Conservation (phyloP, 2,329 filamentous ascomycete species). For the Periconia digitata region DNA sequence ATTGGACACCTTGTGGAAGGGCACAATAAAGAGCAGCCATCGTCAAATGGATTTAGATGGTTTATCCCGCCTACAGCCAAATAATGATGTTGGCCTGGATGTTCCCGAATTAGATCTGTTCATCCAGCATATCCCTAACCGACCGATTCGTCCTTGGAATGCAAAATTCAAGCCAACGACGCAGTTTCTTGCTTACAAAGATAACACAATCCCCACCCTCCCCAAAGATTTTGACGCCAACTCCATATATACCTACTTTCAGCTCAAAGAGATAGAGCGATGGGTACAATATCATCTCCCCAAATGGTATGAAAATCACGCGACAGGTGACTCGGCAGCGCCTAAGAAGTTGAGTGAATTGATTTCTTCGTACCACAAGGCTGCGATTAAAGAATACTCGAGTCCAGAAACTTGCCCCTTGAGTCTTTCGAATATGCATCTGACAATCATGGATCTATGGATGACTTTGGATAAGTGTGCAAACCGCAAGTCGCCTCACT, state of each 20-base stretch:
- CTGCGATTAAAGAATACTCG: conserved; percentile 15
- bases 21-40: neutral
- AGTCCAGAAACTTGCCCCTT: conserved; percentile 43
- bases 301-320: conserved; percentile 40
- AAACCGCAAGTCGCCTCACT: conserved; percentile 39
- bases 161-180: conserved; percentile 14
- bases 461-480: conserved; percentile 56
- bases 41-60: conserved; percentile 3
- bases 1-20: conserved; percentile 16
- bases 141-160: neutral
- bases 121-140: conserved; percentile 9
- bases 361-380: conserved; percentile 34
- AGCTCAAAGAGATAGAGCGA: conserved; percentile 47
- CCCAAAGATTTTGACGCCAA: conserved; percentile 7
- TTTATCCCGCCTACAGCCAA: conserved; percentile 14
- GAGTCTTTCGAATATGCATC: conserved; percentile 55
- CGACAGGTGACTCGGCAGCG: conserved; percentile 10
- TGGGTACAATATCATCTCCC: conserved; percentile 51
- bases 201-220: conserved; percentile 13
- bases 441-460: conserved; percentile 62
- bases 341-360: conserved; percentile 18
- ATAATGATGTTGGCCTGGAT: conserved; percentile 17
- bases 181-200: conserved; percentile 7
- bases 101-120: conserved; percentile 20
- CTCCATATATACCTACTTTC: conserved; percentile 16